Evolutionary conservation across 108 stramenopile species (phyloP).

Genomic region (Cyclotella choctawhatcheeana): DNA sequence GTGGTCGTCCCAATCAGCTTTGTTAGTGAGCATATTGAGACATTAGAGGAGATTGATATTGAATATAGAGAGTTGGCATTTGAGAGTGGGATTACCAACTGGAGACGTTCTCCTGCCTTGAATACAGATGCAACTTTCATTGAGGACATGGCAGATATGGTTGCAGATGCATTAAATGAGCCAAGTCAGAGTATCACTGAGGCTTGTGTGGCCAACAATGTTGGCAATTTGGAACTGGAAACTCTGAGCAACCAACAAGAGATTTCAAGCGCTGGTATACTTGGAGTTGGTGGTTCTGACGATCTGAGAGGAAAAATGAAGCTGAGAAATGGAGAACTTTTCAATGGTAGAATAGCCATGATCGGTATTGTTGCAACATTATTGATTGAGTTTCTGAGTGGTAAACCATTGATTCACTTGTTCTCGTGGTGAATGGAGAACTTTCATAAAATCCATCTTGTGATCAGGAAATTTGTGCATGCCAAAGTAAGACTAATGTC

Average conservation of each 20-base stretch:
- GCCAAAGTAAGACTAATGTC: too few species aligned
- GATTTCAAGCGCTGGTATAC: constrained; percentile 68
- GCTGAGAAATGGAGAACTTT: constrained; percentile 52
- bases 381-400: constrained; percentile 53
- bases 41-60: constrained; percentile 99
- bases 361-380: constrained; percentile 57
- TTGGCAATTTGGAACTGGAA: constrained; percentile 72
- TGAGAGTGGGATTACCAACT: constrained; percentile 91
- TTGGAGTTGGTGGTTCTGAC: constrained; percentile 73
- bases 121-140: constrained; percentile 94
- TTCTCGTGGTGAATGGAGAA: constrained; percentile 30
- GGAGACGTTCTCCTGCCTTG: constrained; percentile 93
- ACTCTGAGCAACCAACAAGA: constrained; percentile 59
- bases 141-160: constrained; percentile 96
- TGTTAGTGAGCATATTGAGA: constrained; percentile 99
- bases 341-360: constrained; percentile 69
- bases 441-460: too few species aligned
- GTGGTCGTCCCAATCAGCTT: constrained; percentile 98
- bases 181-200: constrained; percentile 84
- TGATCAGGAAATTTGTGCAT: too few species aligned
- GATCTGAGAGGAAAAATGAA: constrained; percentile 42
- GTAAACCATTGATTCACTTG: constrained; percentile 37
- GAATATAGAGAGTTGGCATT: constrained; percentile 98
- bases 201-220: constrained; percentile 88
- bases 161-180: constrained; percentile 81